phyloP scores from a whole-genome alignment of 306 rosid genomes.

The Gillenia trifoliata region DNA sequence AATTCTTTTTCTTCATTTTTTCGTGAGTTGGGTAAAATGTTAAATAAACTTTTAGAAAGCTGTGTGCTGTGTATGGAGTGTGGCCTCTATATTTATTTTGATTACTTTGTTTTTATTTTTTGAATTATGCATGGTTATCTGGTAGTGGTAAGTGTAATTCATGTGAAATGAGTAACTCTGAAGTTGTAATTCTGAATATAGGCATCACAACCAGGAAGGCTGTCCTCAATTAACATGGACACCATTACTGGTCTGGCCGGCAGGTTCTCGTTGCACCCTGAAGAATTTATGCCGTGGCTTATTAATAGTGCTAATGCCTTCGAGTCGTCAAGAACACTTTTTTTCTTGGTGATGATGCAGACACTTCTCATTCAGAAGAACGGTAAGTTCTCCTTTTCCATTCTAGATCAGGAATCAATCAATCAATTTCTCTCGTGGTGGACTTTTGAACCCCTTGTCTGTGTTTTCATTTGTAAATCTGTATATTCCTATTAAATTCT shows the following conservation, averaged over 20 bases:
- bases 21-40: not conserved
- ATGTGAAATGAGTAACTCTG: not conserved
- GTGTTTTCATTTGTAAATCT: not conserved
- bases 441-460: not conserved
- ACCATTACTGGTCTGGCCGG: slow-evolving; percentile 56
- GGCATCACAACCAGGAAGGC: slow-evolving; percentile 35
- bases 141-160: not conserved
- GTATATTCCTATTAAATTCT: not conserved
- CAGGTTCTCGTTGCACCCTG: slow-evolving; percentile 45
- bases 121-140: not conserved
- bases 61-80: not conserved
- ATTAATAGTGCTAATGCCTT: slow-evolving; percentile 42
- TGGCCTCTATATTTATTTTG: not conserved
- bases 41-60: not conserved
- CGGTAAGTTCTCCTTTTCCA: slow-evolving; percentile 33
- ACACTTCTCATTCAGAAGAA: slow-evolving; percentile 34
- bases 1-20: not conserved
- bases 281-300: slow-evolving; percentile 54
- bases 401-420: not conserved
- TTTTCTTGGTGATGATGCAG: slow-evolving; percentile 62
- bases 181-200: slow-evolving; percentile 27
- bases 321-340: slow-evolving; percentile 59
- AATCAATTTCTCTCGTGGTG: not conserved
- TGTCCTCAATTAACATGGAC: slow-evolving; percentile 58
- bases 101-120: not conserved